Conservation (phyloP, 495 filamentous ascomycete genomes). For the Hyaloscypha finlandica region DNA sequence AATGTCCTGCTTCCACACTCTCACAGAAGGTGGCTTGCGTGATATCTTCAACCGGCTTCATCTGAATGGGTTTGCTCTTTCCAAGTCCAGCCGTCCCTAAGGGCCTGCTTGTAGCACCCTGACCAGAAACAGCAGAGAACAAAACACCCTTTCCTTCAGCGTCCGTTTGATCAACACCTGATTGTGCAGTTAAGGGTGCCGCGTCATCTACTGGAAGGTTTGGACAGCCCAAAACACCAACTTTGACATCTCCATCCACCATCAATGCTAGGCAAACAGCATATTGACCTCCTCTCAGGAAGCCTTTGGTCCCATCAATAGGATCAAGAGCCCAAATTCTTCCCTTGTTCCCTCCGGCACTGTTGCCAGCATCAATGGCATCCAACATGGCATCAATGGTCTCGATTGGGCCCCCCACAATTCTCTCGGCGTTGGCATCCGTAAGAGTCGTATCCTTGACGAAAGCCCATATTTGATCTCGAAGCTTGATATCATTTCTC, state of each 20-base stretch:
- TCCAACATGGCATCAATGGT: slow-evolving; percentile 77
- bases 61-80: slow-evolving; percentile 65
- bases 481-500: slow-evolving; percentile 63
- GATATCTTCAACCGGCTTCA: slow-evolving; percentile 75
- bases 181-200: slow-evolving; percentile 63
- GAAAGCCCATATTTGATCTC: slow-evolving; percentile 78
- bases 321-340: slow-evolving; percentile 97
- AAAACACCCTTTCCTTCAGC: slow-evolving; percentile 74
- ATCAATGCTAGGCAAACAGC: slow-evolving; percentile 91
- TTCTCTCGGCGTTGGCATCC: slow-evolving; percentile 59
- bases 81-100: slow-evolving; percentile 60
- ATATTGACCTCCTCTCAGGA: slow-evolving; percentile 96
- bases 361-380: slow-evolving; percentile 81
- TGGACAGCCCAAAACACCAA: slow-evolving; percentile 91
- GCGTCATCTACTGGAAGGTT: slow-evolving; percentile 87
- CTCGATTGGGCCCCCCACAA: slow-evolving; percentile 71
- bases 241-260: slow-evolving; percentile 91
- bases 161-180: slow-evolving; percentile 67
- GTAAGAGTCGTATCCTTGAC: slow-evolving; percentile 72
- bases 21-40: slow-evolving; percentile 88
- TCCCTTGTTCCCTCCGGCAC: slow-evolving; percentile 74
- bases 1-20: slow-evolving; percentile 90
- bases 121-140: slow-evolving; percentile 74
- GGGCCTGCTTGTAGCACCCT: slow-evolving; percentile 77
- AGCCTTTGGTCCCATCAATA: slow-evolving; percentile 97